Evolutionary conservation across 2,329 filamentous ascomycete genomes (phyloP).

Genomic region (Hypoxylon sp.): DNA sequence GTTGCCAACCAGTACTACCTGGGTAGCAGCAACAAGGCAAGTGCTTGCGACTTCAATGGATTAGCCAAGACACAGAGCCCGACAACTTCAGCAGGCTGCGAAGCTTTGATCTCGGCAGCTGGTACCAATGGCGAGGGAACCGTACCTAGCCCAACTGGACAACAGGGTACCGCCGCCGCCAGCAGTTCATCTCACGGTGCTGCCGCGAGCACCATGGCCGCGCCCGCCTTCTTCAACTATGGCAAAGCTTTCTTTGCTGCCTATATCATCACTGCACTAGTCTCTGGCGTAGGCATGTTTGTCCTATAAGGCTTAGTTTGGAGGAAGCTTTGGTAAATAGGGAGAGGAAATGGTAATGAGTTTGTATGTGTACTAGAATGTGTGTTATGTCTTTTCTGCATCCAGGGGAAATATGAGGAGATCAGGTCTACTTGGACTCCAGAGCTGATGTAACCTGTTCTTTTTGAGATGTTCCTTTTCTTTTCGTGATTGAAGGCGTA

Average conservation of each 20-base stretch:
- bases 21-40: constrained; percentile 65
- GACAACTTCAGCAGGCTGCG: constrained; percentile 68
- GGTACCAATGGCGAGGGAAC: constrained; percentile 72
- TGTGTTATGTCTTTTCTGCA: constrained; percentile 16
- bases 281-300: constrained; percentile 69
- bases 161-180: constrained; percentile 56
- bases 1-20: constrained; percentile 81
- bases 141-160: constrained; percentile 64
- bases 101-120: constrained; percentile 71
- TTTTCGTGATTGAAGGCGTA: constrained; percentile 17
- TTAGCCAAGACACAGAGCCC: constrained; percentile 69
- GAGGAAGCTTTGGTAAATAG: constrained; percentile 16
- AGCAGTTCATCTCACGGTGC: constrained; percentile 61
- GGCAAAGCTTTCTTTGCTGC: constrained; percentile 59
- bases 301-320: constrained; percentile 58
- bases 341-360: constrained; percentile 29
- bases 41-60: constrained; percentile 80
- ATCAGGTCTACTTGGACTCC: constrained; percentile 16
- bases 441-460: constrained; percentile 20
- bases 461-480: constrained; percentile 12
- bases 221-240: constrained; percentile 52
- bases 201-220: constrained; percentile 59
- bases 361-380: constrained; percentile 40
- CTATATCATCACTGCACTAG: constrained; percentile 64
- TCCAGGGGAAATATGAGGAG: constrained; percentile 26